Conservation (phyloP, 2,329 filamentous ascomycete genomes). For the Mycosphaerella sp. region DNA sequence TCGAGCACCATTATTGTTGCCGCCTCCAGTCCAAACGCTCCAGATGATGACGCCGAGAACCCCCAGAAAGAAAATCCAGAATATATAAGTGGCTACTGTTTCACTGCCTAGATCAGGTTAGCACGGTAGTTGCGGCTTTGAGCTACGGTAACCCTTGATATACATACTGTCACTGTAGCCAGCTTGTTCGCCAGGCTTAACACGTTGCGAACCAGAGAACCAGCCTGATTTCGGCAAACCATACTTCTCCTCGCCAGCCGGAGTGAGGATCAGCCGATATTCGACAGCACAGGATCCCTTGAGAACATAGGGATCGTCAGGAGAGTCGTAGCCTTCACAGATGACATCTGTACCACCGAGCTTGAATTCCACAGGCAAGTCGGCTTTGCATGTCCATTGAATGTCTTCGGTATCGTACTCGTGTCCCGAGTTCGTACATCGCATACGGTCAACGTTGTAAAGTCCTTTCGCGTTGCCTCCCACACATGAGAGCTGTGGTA, state of each 20-base stretch:
- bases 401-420: conserved; percentile 75
- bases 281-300: conserved; percentile 91
- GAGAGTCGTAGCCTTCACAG: conserved; percentile 76
- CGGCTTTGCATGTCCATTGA: conserved; percentile 81
- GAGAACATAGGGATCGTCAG: conserved; percentile 78
- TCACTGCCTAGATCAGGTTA: not conserved
- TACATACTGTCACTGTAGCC: not conserved
- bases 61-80: conserved; percentile 19
- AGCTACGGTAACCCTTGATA: not conserved
- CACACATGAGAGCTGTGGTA: conserved; percentile 68
- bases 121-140: not conserved
- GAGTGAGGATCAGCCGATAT: conserved; percentile 73
- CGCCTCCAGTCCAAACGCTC: conserved; percentile 24
- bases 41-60: conserved; percentile 30
- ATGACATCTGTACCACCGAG: conserved; percentile 83
- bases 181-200: not conserved
- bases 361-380: conserved; percentile 57
- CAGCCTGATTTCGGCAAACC: conserved; percentile 5
- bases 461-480: conserved; percentile 56
- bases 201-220: not conserved
- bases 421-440: conserved; percentile 78
- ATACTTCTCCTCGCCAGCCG: conserved; percentile 48
- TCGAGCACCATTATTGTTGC: conserved; percentile 11
- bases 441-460: conserved; percentile 73
- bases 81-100: conserved; percentile 4